These are phyloP conservation scores for Aureobasidium sp. DNA, from an alignment of 2,329 filamentous ascomycete species.

Conservation along the genomic window DNA sequence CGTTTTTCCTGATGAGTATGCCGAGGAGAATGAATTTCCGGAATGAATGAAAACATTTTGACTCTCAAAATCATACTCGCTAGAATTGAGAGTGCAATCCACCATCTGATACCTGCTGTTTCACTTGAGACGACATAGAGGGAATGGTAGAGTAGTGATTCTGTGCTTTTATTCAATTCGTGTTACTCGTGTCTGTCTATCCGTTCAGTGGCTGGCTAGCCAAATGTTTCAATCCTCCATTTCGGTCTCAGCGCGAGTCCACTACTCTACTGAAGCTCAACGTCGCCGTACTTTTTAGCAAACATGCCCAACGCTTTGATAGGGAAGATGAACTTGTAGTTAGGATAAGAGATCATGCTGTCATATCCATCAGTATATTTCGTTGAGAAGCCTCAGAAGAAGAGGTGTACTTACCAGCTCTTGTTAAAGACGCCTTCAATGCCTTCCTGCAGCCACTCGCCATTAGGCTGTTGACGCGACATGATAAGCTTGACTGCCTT, in stretches of 20 bases:
- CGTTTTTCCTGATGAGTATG: slow-evolving; percentile 29
- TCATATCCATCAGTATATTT: slow-evolving; percentile 16
- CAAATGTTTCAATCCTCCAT: not conserved
- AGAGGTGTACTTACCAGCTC: slow-evolving; percentile 55
- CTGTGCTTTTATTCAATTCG: too few relatives aligned
- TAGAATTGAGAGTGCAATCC: too few relatives aligned
- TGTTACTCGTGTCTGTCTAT: too few relatives aligned
- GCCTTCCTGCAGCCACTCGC: slow-evolving; percentile 89
- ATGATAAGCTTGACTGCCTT: slow-evolving; percentile 75
- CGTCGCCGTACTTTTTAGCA: slow-evolving; percentile 60
- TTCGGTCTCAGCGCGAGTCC: not conserved
- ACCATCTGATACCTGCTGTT: too few relatives aligned
- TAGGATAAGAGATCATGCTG: slow-evolving; percentile 96
- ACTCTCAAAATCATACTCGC: too few relatives aligned
- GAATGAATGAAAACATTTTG: not conserved
- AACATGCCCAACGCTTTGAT: slow-evolving; percentile 93
- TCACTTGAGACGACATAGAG: too few relatives aligned
- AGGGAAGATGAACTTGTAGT: slow-evolving; percentile 96
- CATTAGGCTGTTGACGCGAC: slow-evolving; percentile 73
- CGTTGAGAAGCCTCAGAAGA: not conserved
- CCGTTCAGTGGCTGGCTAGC: not conserved
- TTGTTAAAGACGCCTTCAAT: slow-evolving; percentile 99
- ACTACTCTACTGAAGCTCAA: slow-evolving; percentile 37
- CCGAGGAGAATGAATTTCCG: not conserved
- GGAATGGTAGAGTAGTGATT: too few relatives aligned